Conservation (phyloP, 1,284 basidiomycete species). For the Flammula alnicola region DNA sequence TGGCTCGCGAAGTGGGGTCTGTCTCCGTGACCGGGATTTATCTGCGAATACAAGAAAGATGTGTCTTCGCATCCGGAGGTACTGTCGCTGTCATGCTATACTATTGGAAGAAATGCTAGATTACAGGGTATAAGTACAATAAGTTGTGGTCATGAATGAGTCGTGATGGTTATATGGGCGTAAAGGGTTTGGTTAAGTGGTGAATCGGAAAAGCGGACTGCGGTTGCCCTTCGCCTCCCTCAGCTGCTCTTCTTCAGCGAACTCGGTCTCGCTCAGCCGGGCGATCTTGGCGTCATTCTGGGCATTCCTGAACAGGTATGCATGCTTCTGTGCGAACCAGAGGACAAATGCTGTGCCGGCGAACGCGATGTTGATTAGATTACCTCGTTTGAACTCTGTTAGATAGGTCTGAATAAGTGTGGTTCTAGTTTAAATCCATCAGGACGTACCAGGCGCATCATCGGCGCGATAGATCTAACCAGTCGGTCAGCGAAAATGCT, state of each 20-base stretch:
- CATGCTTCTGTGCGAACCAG: conserved; percentile 39
- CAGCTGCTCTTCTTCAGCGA: conserved; percentile 28
- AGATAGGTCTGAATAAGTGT: too few species aligned
- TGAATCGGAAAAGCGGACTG: conserved; percentile 39
- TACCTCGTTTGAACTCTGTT: conserved; percentile 43
- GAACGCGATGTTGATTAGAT: conserved; percentile 42
- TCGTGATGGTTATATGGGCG: conserved; percentile 1
- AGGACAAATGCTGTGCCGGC: conserved; percentile 35
- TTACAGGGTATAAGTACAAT: too few species aligned
- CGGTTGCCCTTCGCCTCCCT: conserved; percentile 37
- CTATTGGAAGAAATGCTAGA: too few species aligned
- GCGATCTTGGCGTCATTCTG: conserved; percentile 27
- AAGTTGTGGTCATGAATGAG: conserved; percentile 14
- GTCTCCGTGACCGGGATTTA: too few species aligned
- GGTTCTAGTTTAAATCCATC: too few species aligned
- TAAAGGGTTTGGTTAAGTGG: too few species aligned
- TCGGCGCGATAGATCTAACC: conserved; percentile 42
- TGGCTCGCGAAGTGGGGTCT: conserved; percentile 24
- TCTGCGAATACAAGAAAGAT: too few species aligned
- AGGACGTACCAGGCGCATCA: conserved; percentile 36
- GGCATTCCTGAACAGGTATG: conserved; percentile 34
- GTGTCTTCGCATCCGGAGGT: too few species aligned
- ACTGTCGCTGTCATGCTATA: too few species aligned
- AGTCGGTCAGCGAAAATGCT: too few species aligned
- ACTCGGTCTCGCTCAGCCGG: conserved; percentile 29